Conservation (phyloP, 202 grass and related monocot genomes). For the Tripidium arundinaceum region DNA sequence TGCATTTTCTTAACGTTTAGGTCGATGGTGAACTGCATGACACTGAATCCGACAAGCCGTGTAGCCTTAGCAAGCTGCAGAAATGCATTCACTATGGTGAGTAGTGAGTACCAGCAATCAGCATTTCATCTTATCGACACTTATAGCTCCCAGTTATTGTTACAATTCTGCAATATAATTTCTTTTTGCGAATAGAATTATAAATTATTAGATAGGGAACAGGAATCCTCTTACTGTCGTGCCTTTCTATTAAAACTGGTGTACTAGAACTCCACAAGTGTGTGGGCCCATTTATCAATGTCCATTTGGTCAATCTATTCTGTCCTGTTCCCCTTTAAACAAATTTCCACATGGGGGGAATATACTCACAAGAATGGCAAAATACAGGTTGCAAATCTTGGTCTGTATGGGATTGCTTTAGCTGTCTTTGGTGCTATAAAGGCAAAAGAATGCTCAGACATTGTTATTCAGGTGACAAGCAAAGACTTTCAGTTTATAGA, state of each 20-base stretch:
- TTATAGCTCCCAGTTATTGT: not conserved
- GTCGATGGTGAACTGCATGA: conserved; percentile 92
- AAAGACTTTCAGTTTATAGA: not conserved
- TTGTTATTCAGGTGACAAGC: conserved; percentile 54
- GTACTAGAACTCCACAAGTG: not conserved
- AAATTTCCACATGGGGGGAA: not conserved
- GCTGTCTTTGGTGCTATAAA: conserved; percentile 49
- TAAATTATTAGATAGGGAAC: not conserved
- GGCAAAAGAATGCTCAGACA: conserved; percentile 34
- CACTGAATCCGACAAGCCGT: conserved; percentile 61
- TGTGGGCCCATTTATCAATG: not conserved
- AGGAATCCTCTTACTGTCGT: not conserved
- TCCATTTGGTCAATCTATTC: not conserved
- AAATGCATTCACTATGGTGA: conserved; percentile 78
- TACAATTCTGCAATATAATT: not conserved
- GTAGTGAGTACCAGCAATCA: not conserved
- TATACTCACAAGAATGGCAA: conserved; percentile 17
- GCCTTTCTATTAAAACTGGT: conserved; percentile 2
- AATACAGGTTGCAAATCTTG: conserved; percentile 70
- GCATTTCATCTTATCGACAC: not conserved
- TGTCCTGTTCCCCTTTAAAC: not conserved
- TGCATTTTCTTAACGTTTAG: conserved; percentile 10
- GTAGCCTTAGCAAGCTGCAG: conserved; percentile 74
- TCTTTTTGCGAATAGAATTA: not conserved
- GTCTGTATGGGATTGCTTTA: conserved; percentile 63